These are phyloP conservation scores for Crithidia brevicula DNA, from an alignment of 208 protist genomes.

Conservation along the genomic window DNA sequence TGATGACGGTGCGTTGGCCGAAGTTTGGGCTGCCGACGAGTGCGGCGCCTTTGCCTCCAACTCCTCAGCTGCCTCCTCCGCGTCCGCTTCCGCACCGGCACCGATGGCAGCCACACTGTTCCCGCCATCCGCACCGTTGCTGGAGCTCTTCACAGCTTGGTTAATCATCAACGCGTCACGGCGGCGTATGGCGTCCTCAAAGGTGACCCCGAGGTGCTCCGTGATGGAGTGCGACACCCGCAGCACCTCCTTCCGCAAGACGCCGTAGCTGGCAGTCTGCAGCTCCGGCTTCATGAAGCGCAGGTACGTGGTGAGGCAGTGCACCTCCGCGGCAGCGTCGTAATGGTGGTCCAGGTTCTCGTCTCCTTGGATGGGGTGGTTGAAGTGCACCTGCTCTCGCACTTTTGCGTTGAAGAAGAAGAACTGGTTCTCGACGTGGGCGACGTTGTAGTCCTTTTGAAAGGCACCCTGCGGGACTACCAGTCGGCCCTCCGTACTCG, in stretches of 20 bases:
- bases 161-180: constrained; percentile 82
- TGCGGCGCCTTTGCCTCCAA: constrained; percentile 1
- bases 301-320: constrained; percentile 82
- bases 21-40: neutral
- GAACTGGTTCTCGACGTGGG: constrained; percentile 92
- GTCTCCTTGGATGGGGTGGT: constrained; percentile 71
- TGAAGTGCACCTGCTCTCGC: constrained; percentile 92
- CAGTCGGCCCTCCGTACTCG: constrained; percentile 96
- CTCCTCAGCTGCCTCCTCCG: constrained; percentile 23
- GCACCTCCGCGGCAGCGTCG: constrained; percentile 92
- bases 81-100: constrained; percentile 32
- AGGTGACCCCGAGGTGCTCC: constrained; percentile 62
- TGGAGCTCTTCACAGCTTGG: constrained; percentile 43
- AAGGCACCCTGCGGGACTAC: constrained; percentile 82
- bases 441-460: constrained; percentile 73
- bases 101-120: neutral
- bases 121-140: neutral
- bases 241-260: constrained; percentile 59
- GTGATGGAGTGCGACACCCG: constrained; percentile 72
- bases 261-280: constrained; percentile 28
- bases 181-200: constrained; percentile 74
- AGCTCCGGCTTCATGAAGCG: constrained; percentile 67
- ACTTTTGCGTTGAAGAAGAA: constrained; percentile 96
- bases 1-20: constrained; percentile 1
- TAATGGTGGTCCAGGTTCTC: constrained; percentile 94